Base-by-base conservation (phyloP, 2,329 filamentous ascomycete genomes). In the Fusarium multiceps region DNA sequence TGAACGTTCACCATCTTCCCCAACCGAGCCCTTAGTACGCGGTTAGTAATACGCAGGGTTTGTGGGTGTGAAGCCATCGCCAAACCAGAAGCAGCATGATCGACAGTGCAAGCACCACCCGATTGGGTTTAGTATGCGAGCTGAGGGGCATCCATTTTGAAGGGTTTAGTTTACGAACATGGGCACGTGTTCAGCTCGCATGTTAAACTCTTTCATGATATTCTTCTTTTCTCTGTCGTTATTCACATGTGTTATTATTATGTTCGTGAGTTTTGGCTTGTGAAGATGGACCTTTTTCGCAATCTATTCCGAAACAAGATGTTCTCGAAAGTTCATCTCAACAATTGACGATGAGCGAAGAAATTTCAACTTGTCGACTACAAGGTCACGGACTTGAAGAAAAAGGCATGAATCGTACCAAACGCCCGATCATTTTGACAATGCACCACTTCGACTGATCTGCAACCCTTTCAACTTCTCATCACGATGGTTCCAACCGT, bases 101-200 rank as follows among this genome's bases (percentile, higher is more conserved):
- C 59, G 30, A 30, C 53, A n/a, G 21, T 34, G 70, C 72, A 75
- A 71, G 13, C 25, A 27, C n/a, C 16, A 37, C 63, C 63, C 11
- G 16, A 63, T 68, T 47, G 9, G 66, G 74, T 55, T 72, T 76
- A 76, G 74, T 32, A 64, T 76, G 73, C 74, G 72, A 74, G 62
- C 42, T 55, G 30, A 45, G 6, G 16, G n/a, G 21, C 37, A n/a
- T 30, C 28, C 8, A n/a, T 21, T 20, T 28, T 21, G 28, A 45
- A 25, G 21, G 37, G 21, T 18, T 21, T 27, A 20, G 30, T 25
- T 53, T 50, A 53, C 47, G 27, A 47, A 27, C 18, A 21, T 14
- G 16, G 42, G 34, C 47, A 54, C 37, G 61, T 59, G 61, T 18
- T 30, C 16, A 23, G 47, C 37, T 47, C 47, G 42, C 55, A 45